A percentile compares a stretch with the other conserved stretches of the same genome.
Evolutionary conservation across 2,329 filamentous ascomycete genomes (phyloP).

Genomic region (Hypoxylon sp.): DNA sequence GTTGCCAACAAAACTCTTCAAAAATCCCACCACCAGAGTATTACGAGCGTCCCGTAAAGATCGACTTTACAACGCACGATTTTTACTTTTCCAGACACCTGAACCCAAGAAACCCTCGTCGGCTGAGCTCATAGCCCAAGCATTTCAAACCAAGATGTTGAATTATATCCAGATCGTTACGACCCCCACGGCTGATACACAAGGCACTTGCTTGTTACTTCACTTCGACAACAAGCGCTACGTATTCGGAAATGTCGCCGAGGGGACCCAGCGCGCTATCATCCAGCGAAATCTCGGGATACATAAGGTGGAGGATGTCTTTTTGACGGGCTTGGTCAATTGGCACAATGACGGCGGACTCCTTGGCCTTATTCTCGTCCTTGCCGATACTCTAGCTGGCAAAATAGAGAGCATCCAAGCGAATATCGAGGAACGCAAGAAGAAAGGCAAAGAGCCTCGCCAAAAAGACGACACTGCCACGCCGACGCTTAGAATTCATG

Average conservation of each 20-base stretch:
- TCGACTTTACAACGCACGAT: conserved; percentile 17
- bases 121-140: not conserved
- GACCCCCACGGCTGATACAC: conserved; percentile 89
- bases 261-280: conserved; percentile 87
- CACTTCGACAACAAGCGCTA: conserved; percentile 88
- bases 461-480: conserved; percentile 41
- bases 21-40: conserved; percentile 18
- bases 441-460: conserved; percentile 55
- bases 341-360: conserved; percentile 87
- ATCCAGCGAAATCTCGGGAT: conserved; percentile 77
- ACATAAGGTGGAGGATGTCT: conserved; percentile 79
- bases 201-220: conserved; percentile 82
- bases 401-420: conserved; percentile 60
- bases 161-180: conserved; percentile 81
- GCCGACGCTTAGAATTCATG: conserved; percentile 76
- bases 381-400: conserved; percentile 76
- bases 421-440: conserved; percentile 58
- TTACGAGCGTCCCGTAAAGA: conserved; percentile 24
- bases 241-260: conserved; percentile 84
- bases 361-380: conserved; percentile 85
- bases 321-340: conserved; percentile 82
- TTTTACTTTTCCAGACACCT: conserved; percentile 21
- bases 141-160: conserved; percentile 70
- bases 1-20: conserved; percentile 40
- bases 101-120: not conserved